phyloP scores from a whole-genome alignment of 345 rosid species.

The Rhizophora mangle region DNA sequence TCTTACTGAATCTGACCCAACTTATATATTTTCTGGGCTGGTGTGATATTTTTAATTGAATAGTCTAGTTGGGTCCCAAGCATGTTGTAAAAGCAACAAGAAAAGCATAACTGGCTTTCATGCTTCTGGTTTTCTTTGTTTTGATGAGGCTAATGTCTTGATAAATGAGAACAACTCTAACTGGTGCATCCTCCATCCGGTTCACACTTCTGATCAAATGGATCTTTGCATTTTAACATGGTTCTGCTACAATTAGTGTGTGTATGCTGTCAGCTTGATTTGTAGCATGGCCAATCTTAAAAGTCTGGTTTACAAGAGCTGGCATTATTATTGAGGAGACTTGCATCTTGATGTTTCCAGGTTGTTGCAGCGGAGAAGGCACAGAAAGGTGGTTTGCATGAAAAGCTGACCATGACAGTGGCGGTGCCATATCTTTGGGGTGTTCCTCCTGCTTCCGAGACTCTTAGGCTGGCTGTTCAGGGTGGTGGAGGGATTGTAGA shows the following conservation, averaged over 20 bases:
- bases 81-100: too few relatives aligned
- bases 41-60: background rate
- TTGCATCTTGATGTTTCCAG: constrained; percentile 32
- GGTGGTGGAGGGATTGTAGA: constrained; percentile 95
- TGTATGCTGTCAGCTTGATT: constrained; percentile 7
- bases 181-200: too few relatives aligned
- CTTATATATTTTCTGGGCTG: background rate
- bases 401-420: constrained; percentile 83
- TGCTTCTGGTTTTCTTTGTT: background rate
- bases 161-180: background rate
- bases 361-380: constrained; percentile 78
- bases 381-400: constrained; percentile 73
- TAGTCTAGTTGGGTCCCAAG: background rate
- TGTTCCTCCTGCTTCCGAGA: constrained; percentile 90
- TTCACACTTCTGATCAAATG: too few relatives aligned
- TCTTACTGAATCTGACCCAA: background rate
- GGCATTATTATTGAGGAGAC: background rate
- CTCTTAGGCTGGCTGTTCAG: constrained; percentile 84
- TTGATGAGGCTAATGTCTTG: background rate
- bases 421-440: constrained; percentile 98
- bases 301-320: background rate
- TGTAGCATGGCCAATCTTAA: background rate
- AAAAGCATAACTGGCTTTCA: background rate
- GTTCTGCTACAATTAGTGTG: background rate
- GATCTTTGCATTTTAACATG: background rate